A percentile compares a stretch with the other conserved stretches of the same genome.
phyloP scores from a whole-genome alignment of 2,329 filamentous ascomycete species.

The Pestalotiopsis sp. region DNA sequence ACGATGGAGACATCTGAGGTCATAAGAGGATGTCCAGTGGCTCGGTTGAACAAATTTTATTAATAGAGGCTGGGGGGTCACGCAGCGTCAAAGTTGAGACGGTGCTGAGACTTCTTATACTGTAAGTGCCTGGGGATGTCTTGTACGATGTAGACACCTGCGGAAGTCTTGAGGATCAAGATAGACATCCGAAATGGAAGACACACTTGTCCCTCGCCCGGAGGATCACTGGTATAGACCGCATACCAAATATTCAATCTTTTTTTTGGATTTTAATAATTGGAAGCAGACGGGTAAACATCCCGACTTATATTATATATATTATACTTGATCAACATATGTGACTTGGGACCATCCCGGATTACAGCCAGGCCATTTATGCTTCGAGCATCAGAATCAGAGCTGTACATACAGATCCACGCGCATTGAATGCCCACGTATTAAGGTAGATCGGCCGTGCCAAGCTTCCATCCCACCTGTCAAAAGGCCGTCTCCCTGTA shows the following conservation, averaged over 20 bases:
- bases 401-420: background rate
- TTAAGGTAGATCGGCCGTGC: background rate
- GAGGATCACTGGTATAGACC: no score
- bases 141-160: background rate
- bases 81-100: background rate
- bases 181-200: background rate
- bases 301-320: no score
- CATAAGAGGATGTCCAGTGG: no score
- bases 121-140: background rate
- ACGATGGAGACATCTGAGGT: conserved; percentile 13
- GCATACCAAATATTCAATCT: no score
- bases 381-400: background rate
- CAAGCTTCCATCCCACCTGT: background rate
- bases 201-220: no score
- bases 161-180: background rate
- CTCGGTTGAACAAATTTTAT: background rate
- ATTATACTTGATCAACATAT: no score
- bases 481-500: background rate
- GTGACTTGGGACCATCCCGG: background rate
- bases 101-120: background rate
- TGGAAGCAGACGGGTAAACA: no score
- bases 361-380: background rate
- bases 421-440: background rate
- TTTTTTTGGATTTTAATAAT: no score
- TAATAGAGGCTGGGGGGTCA: background rate